Percentiles rank a stretch among this genome's conserved stretches.
Evolutionary conservation across 1,284 basidiomycete genomes (phyloP).

Genomic region (Ganoderma meredithae): DNA sequence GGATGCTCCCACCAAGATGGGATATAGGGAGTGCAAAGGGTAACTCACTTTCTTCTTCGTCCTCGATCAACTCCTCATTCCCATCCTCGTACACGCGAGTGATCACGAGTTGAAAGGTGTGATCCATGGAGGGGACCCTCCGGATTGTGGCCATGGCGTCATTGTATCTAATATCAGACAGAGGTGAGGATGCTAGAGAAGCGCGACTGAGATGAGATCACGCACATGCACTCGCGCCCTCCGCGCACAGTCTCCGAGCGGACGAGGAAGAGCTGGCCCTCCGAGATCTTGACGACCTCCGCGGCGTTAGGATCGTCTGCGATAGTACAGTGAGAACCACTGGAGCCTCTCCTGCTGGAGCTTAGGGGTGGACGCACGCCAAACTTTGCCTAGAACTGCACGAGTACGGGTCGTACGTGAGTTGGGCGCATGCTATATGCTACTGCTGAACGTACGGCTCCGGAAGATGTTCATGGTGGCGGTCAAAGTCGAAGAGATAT

Average conservation of each 20-base stretch:
- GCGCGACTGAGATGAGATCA: constrained; percentile 25
- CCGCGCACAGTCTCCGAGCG: constrained; percentile 91
- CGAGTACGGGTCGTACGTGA: constrained; percentile 25
- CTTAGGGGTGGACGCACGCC: constrained; percentile 71
- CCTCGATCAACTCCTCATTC: constrained; percentile 92
- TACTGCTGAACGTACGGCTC: constrained; percentile 70
- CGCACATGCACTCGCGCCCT: constrained; percentile 97
- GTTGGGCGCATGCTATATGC: constrained; percentile 11
- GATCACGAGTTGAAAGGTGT: constrained; percentile 96
- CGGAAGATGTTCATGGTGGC: constrained; percentile 79
- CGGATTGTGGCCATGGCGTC: constrained; percentile 96
- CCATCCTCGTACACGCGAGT: constrained; percentile 96
- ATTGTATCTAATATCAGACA: constrained; percentile 73
- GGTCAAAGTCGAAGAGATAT: constrained; percentile 30
- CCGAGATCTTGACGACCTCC: constrained; percentile 94
- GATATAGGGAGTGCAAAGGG: background rate
- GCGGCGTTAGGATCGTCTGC: constrained; percentile 86
- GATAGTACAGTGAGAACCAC: constrained; percentile 38
- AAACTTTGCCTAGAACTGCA: constrained; percentile 91
- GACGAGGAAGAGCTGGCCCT: constrained; percentile 92
- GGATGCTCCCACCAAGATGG: background rate
- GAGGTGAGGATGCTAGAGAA: background rate
- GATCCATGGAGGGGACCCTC: constrained; percentile 81
- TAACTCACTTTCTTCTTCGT: constrained; percentile 92
- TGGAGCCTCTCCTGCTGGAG: background rate